Evolutionary conservation across 768 basidiomycete genomes (phyloP), one percentile per base, ranked within the genome.

Genomic region (Podaxis sp.): DNA sequence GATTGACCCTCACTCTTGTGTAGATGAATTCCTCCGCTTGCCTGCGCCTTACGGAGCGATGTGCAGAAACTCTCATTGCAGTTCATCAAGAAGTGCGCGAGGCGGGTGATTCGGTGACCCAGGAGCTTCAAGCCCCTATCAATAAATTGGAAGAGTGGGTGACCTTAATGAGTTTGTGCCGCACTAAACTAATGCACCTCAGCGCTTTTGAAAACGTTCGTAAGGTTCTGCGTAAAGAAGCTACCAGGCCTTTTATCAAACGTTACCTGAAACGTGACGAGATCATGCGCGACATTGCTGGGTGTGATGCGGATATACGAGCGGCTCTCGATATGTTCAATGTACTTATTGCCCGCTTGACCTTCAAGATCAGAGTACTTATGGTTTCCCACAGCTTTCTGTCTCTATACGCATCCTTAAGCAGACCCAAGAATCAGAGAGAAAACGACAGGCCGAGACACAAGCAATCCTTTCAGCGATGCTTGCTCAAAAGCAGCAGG

Each of bases 231-330:
- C 17, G 56, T 44, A 69, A 75, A 88, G 49, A 82, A 82, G 67
- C 79, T 83, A 39, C 84, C 85, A 33, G 90, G 1, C 88, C 92
- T 0, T 93, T 92, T 76, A 74, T 94, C 66, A 90, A 91, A 72
- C 81, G 90, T 3, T 93, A 91, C 69, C 79, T 94, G 52, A 86
- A 87, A 69, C 83, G 89, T 40, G 87, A 90, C 46, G 89, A 90
- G 63, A 84, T 85, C 28, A 68, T 76, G 17, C 72, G 76, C 4
- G 79, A 81, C 36, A 67, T 72, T 26, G 38, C 55, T 36, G 65
- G 59, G 15, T 72, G 71, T 28, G 67, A 72, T 57, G 66, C 63
- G 15, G 61, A 60, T 2, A 49, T 72, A 13, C 54, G 63, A 13
- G 67, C 68, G 42, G 84, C 84, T 2, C 67, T 87, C 42, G 71